Base-by-base conservation (phyloP, 1,284 basidiomycete genomes). In the Inonotus obliquus region DNA sequence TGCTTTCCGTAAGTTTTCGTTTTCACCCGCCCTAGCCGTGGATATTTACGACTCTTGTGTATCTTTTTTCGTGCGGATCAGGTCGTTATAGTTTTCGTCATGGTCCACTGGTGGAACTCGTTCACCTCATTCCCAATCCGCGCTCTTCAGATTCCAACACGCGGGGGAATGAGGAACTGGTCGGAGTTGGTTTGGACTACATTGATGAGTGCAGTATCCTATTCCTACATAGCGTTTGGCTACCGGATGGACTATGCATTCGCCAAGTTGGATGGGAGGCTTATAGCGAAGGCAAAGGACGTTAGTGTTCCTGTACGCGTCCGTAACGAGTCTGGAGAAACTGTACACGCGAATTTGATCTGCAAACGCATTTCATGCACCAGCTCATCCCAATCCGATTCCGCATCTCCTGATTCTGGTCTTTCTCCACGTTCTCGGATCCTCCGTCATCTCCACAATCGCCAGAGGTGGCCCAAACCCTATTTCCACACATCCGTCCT, bases 221-320 rank as follows among this genome's bases (percentile, higher is more conserved):
- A 51, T 45, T 19, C n/a, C n/a, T 21, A 51, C 14, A 51, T 61
- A 13, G 44, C 60, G 19, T 25, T 61, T 1, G 57, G 44, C 25
- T 61, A 61, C 25, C 41, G 55, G 11, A 23, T 61, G 17, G 60
- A 61, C 32, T 32, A 61, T 44, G 25, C 54, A 19, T 38, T 61
- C 29, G 54, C 60, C 1, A 44, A 19, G 11, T 39, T 54, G 14
- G 54, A 52, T 29, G 55, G 51, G 38, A n/a, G 48, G 17, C 60
- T 55, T 19, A n/a, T 39, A 11, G 13, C 2, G 38, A 11, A 39
- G 38, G 11, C 38, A n/a, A n/a, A n/a, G 38, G 38, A 39, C 4
- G n/a, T n/a, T 39, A 6, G 38, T n/a, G n/a, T 39, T 39, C 38
- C 38, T 39, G 7, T 39, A 2, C 38, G 2, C n/a, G 38, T 2